phyloP scores from a whole-genome alignment of 2,329 filamentous ascomycete species.

The Aspergillus latus region DNA sequence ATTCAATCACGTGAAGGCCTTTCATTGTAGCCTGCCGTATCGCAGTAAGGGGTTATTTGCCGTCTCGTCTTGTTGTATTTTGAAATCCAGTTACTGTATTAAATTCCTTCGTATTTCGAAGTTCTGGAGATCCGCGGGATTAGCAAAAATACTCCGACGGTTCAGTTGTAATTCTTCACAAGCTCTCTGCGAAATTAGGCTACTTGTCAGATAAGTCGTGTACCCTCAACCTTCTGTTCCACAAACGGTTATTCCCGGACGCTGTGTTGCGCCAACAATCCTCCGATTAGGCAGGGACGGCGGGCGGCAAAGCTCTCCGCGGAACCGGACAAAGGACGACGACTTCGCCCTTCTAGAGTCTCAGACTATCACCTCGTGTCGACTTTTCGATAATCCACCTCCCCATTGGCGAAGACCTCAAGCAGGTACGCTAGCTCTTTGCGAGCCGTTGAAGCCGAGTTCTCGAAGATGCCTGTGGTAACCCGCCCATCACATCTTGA shows the following conservation, averaged over 20 bases:
- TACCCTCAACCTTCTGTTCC: constrained; percentile 21
- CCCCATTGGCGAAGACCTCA: neutral
- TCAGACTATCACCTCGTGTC: neutral
- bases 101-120: neutral
- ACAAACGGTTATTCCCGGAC: constrained; percentile 24
- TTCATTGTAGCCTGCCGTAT: constrained; percentile 8
- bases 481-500: neutral
- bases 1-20: constrained; percentile 10
- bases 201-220: constrained; percentile 19
- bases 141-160: constrained; percentile 1
- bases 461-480: neutral
- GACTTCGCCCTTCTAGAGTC: neutral
- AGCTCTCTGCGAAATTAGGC: constrained; percentile 6
- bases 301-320: constrained; percentile 6
- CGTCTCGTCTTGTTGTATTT: neutral
- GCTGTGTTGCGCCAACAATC: constrained; percentile 24
- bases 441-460: neutral
- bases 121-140: neutral
- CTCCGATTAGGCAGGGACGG: constrained; percentile 19
- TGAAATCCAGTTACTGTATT: constrained; percentile 3
- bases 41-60: constrained; percentile 9
- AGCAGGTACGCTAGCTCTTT: neutral
- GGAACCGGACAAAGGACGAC: neutral
- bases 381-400: neutral
- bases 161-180: neutral